A percentile compares a stretch with the other conserved stretches of the same genome.
These are phyloP conservation scores for Cladophialophora yegresii DNA, from an alignment of 2,329 filamentous ascomycete genomes.

Conservation along the genomic window DNA sequence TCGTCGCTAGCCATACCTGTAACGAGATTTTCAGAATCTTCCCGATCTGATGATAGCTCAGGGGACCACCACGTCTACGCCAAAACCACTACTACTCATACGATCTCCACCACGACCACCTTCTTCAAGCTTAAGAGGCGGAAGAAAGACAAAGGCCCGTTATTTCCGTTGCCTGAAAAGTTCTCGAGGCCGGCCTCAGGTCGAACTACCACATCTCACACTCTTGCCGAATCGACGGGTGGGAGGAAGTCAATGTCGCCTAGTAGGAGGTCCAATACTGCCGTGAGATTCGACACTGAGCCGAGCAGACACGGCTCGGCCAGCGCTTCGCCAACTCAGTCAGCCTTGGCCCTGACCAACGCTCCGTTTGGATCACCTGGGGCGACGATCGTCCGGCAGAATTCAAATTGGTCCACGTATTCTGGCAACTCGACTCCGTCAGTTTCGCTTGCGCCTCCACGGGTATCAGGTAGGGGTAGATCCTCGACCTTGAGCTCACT, in stretches of 20 bases:
- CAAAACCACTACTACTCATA: constrained; percentile 64
- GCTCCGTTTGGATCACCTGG: constrained; percentile 49
- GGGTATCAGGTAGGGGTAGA: constrained; percentile 66
- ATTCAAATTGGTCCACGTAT: constrained; percentile 65
- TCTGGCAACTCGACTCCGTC: constrained; percentile 63
- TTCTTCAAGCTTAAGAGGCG: constrained; percentile 77
- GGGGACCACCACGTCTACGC: constrained; percentile 64
- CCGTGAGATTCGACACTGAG: constrained; percentile 30
- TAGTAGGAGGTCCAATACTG: constrained; percentile 32
- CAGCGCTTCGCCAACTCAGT: constrained; percentile 54
- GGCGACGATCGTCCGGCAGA: constrained; percentile 57
- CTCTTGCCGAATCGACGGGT: constrained; percentile 47
- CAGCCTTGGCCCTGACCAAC: constrained; percentile 54
- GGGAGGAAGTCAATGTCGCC: constrained; percentile 38
- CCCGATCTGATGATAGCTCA: constrained; percentile 81
- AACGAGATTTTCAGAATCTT: constrained; percentile 78
- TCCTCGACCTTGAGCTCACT: constrained; percentile 90
- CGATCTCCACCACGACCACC: constrained; percentile 65
- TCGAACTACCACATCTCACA: constrained; percentile 43
- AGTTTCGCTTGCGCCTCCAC: constrained; percentile 61
- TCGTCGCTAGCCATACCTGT: constrained; percentile 65
- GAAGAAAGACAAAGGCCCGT: constrained; percentile 70
- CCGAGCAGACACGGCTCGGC: constrained; percentile 40
- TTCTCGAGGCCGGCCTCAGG: constrained; percentile 52
- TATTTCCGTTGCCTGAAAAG: constrained; percentile 89